A percentile compares a stretch with the other conserved stretches of the same genome.
Evolutionary conservation across 352 stramenopile genomes (phyloP).

Genomic region (Pythium plurisporium): DNA sequence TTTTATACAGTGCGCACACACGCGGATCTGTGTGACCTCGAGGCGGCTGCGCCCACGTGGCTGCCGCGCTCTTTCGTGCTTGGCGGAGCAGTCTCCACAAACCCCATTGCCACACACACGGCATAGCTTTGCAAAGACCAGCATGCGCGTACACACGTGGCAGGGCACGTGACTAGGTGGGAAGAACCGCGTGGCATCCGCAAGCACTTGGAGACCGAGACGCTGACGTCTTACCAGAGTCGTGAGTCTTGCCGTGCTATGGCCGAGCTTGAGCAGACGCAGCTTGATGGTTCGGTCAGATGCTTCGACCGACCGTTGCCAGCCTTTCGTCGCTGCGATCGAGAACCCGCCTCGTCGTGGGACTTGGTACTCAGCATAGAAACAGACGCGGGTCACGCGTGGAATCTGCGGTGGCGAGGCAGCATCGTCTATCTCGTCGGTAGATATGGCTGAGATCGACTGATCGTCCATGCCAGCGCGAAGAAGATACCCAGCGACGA

Average conservation of each 20-base stretch:
- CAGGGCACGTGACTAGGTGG: constrained; percentile 37
- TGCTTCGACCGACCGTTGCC: not conserved
- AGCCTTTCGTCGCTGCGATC: not conserved
- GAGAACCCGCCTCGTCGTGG: not conserved
- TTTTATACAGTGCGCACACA: constrained; percentile 51
- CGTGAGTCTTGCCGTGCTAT: constrained; percentile 21
- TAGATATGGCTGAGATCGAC: too few relatives aligned
- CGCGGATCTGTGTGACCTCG: constrained; percentile 28
- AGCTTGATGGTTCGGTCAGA: constrained; percentile 10
- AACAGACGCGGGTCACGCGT: not conserved
- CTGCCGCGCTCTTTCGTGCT: constrained; percentile 27
- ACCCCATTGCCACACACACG: constrained; percentile 56
- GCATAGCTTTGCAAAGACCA: constrained; percentile 36
- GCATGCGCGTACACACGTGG: constrained; percentile 45
- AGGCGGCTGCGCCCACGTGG: constrained; percentile 2
- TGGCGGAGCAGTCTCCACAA: constrained; percentile 39
- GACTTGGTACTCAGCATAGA: constrained; percentile 14
- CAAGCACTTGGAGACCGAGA: constrained; percentile 49
- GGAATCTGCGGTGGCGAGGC: too few relatives aligned
- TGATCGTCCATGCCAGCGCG: not conserved
- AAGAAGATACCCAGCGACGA: not conserved
- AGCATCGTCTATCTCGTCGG: too few relatives aligned
- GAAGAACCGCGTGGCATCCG: constrained; percentile 31
- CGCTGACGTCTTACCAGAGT: constrained; percentile 50
- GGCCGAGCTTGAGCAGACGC: constrained; percentile 9